Percentiles rank a stretch among this genome's conserved stretches.
phyloP scores from a whole-genome alignment of 306 rosid species.

The Corylus heterophylla region DNA sequence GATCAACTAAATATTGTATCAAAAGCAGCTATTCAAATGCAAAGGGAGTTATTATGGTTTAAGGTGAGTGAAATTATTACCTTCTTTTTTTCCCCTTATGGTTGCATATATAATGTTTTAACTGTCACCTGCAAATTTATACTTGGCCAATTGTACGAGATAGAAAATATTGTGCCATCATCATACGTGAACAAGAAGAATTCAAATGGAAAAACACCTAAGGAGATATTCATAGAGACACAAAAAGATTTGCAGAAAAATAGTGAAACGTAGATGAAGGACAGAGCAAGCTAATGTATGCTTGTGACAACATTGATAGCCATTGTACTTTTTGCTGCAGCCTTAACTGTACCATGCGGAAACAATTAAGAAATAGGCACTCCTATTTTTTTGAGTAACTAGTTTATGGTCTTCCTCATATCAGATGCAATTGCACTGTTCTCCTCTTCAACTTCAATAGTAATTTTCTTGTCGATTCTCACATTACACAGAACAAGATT shows the following conservation, averaged over 20 bases:
- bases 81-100: too few relatives aligned
- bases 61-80: too few relatives aligned
- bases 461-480: slow-evolving; percentile 10
- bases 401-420: background rate
- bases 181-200: background rate
- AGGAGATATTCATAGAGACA: background rate
- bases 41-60: too few relatives aligned
- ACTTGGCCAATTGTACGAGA: background rate
- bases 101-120: too few relatives aligned
- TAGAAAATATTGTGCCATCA: slow-evolving; percentile 1
- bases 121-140: too few relatives aligned
- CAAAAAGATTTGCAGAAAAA: background rate
- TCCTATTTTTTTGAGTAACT: background rate
- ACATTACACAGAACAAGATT: background rate
- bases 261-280: slow-evolving; percentile 2
- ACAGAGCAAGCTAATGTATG: background rate
- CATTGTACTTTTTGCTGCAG: background rate
- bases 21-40: too few relatives aligned
- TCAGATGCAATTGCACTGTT: background rate
- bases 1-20: too few relatives aligned
- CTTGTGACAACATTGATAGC: slow-evolving; percentile 6
- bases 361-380: background rate
- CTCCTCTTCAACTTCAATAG: background rate
- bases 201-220: background rate
- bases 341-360: background rate